phyloP scores from a whole-genome alignment of 2,329 filamentous ascomycete species.

The Pseudovirgaria hyperparasitica region DNA sequence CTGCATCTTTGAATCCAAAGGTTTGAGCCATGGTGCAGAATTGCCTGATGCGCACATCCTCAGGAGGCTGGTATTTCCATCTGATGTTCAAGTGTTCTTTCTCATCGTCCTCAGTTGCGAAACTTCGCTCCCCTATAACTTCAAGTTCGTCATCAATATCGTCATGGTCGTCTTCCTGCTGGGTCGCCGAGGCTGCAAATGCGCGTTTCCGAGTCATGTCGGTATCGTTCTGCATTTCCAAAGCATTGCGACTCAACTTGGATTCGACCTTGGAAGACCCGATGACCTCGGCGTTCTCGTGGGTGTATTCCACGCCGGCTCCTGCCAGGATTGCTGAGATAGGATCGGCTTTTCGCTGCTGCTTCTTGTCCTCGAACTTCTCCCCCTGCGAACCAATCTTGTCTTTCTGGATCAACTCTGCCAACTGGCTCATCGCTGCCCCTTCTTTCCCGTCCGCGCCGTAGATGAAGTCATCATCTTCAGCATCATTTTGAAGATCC shows the following conservation, averaged over 20 bases:
- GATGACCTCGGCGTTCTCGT: constrained; percentile 91
- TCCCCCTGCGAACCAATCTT: constrained; percentile 34
- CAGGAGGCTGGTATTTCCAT: constrained; percentile 59
- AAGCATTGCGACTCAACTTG: constrained; percentile 64
- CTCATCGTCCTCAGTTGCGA: constrained; percentile 11
- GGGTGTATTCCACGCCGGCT: constrained; percentile 87
- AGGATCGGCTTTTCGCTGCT: constrained; percentile 49
- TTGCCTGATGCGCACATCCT: constrained; percentile 62
- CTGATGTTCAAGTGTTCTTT: constrained; percentile 31
- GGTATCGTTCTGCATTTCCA: constrained; percentile 42
- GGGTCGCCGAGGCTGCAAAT: constrained; percentile 39
- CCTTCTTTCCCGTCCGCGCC: constrained; percentile 43
- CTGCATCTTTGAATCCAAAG: constrained; percentile 63
- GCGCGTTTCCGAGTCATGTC: constrained; percentile 41
- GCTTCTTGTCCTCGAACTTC: constrained; percentile 24
- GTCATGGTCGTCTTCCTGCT: constrained; percentile 11
- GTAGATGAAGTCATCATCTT: constrained; percentile 11
- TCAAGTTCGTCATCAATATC: constrained; percentile 8
- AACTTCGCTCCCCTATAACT: constrained; percentile 8
- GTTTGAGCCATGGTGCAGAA: constrained; percentile 82
- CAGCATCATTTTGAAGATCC: constrained; percentile 37
- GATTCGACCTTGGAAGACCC: constrained; percentile 88
- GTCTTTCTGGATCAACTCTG: constrained; percentile 43
- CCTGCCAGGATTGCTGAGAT: constrained; percentile 79
- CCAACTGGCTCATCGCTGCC: constrained; percentile 61